Percentiles rank a stretch among this genome's conserved stretches.
Evolutionary conservation across 306 rosid species (phyloP).

Genomic region (Abrus precatorius): DNA sequence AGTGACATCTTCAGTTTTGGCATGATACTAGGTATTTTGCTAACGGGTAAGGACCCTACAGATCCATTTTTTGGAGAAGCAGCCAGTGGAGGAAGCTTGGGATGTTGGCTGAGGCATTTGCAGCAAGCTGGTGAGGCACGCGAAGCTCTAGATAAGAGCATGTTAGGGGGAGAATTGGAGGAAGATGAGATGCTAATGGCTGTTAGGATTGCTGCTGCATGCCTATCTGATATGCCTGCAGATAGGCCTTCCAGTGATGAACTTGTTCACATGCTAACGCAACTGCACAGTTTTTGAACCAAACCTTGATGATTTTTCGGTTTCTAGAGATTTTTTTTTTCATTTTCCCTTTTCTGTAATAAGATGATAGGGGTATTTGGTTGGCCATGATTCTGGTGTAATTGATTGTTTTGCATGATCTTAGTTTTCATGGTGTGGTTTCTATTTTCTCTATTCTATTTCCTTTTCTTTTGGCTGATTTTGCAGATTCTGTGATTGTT

Average conservation of each 20-base stretch:
- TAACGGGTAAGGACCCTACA: conserved; percentile 82
- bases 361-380: conserved; percentile 39
- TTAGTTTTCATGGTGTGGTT: conserved; percentile 44
- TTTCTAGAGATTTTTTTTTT: conserved; percentile 46
- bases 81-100: conserved; percentile 81
- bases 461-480: conserved; percentile 11
- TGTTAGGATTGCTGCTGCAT: conserved; percentile 87
- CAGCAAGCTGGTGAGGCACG: conserved; percentile 85
- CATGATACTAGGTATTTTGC: conserved; percentile 78
- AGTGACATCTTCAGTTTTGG: conserved; percentile 97
- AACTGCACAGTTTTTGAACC: conserved; percentile 89
- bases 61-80: conserved; percentile 91
- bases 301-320: conserved; percentile 36
- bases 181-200: conserved; percentile 99
- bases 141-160: conserved; percentile 85
- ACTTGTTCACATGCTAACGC: conserved; percentile 98
- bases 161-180: conserved; percentile 87
- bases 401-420: conserved; percentile 49
- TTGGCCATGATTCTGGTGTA: conserved; percentile 48
- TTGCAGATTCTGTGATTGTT: conserved; percentile 37
- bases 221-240: conserved; percentile 88
- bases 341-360: background rate
- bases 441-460: conserved; percentile 7
- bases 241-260: conserved; percentile 98
- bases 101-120: conserved; percentile 85